Base-by-base conservation (phyloP, 2,329 filamentous ascomycete species). In the Monosporascus ibericus region DNA sequence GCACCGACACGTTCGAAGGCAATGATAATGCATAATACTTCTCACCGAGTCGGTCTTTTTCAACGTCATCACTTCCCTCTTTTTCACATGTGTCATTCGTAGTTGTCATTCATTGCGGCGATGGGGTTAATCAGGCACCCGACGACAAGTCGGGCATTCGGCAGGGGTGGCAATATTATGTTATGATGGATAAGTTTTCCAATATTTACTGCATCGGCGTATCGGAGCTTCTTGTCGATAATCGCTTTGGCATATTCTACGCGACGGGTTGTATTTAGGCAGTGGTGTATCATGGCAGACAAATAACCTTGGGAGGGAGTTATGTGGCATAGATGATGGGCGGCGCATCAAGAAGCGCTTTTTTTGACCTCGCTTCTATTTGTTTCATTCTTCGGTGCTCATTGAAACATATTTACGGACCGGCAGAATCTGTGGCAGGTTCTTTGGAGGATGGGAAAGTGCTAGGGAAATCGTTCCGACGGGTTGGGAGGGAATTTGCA, bases 21-120 rank as follows among this genome's bases (percentile, higher is more conserved):
- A 52, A 57, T 54, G 55, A 61, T 63, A 63, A 63, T 63, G 55
- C 60, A 59, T 63, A 63, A 63, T 63, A 34, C 36, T 54, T 44
- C 53, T 38, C 48, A 49, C 30, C 4, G 11, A 34, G 30, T 34
- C 30, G 5, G 30, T 14, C 30, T 14, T 34, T 34, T 11, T 34
- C 11, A 5, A 53, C 52, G 24, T 38, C 20, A 55, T 58, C 48
- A 34, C 25, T 30, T 46, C 46, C 51, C 52, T 52, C 20, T 51
- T 53, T 52, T 46, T 56, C 50, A 46, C 55, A 52, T 57, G 48
- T 54, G 53, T 52, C 47, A 51, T 53, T 52, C 57, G 38, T 48
- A 34, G 5, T 14, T 48, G 18, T 27, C 7, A 18, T 40, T 25
- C 17, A 51, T 27, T 40, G 44, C 14, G 38, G 25, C 47, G 18